phyloP scores from a whole-genome alignment of 2,329 filamentous ascomycete genomes.

The Remersonia thermophila region DNA sequence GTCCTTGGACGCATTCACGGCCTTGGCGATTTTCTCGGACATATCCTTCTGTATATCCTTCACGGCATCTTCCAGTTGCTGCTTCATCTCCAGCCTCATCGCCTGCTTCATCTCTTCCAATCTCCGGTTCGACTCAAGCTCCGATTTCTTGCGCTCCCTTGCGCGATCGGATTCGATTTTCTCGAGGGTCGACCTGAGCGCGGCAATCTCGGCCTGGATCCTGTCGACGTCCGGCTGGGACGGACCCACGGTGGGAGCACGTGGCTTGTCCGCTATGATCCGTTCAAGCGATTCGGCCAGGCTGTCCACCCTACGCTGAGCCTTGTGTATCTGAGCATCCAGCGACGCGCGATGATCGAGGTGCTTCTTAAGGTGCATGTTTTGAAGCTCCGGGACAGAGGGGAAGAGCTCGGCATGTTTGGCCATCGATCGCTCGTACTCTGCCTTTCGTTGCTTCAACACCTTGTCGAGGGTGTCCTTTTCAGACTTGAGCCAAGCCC shows the following conservation, averaged over 20 bases:
- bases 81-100: background rate
- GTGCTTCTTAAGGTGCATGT: slow-evolving; percentile 9
- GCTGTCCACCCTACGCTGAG: background rate
- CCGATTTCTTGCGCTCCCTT: background rate
- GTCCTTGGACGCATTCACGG: no score
- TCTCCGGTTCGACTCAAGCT: slow-evolving; percentile 1
- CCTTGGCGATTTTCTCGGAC: background rate
- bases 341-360: slow-evolving; percentile 2
- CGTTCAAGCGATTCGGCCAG: background rate
- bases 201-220: slow-evolving; percentile 1
- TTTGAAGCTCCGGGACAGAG: slow-evolving; percentile 17
- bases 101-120: background rate
- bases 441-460: slow-evolving; percentile 9
- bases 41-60: slow-evolving; percentile 1
- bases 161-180: background rate
- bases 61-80: background rate
- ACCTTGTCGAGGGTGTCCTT: slow-evolving; percentile 8
- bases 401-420: slow-evolving; percentile 15
- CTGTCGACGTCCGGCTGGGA: background rate
- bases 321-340: slow-evolving; percentile 4
- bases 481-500: slow-evolving; percentile 6
- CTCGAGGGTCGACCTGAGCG: slow-evolving; percentile 2
- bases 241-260: no score
- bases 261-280: no score
- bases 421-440: slow-evolving; percentile 13